phyloP scores from a whole-genome alignment of 495 filamentous ascomycete genomes.

The Paragyromitra xinjiangensis region DNA sequence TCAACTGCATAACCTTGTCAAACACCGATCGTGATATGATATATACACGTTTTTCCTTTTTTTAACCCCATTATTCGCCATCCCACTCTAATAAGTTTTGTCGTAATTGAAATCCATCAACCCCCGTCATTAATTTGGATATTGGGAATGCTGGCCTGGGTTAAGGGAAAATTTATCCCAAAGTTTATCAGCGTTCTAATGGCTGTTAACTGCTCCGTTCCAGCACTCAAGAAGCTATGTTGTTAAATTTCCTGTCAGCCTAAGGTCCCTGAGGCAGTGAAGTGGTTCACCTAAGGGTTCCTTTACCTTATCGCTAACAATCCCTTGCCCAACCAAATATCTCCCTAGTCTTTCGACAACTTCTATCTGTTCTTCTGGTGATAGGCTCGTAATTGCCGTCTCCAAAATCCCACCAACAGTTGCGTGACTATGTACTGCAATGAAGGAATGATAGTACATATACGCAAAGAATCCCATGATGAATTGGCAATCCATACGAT shows the following conservation, averaged over 20 bases:
- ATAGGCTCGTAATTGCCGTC: conserved; percentile 82
- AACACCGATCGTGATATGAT: conserved; percentile 51
- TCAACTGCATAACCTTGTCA: conserved; percentile 41
- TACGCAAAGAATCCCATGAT: conserved; percentile 99
- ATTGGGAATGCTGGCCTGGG: conserved; percentile 9
- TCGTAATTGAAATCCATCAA: conserved; percentile 12
- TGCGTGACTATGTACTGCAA: conserved; percentile 78
- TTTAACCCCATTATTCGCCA: conserved; percentile 45
- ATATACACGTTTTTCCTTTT: conserved; percentile 44
- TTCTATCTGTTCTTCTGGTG: conserved; percentile 85
- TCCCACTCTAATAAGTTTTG: conserved; percentile 40
- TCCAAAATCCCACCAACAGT: conserved; percentile 87
- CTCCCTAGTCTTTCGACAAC: conserved; percentile 83
- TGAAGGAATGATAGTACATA: conserved; percentile 98
- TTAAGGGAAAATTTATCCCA: conserved; percentile 6
- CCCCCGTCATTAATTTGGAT: conserved; percentile 1
- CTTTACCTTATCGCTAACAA: conserved; percentile 70
- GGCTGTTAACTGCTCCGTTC: conserved; percentile 45
- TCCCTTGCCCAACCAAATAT: conserved; percentile 86
- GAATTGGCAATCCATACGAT: conserved; percentile 99
- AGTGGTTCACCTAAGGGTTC: background rate
- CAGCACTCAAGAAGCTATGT: conserved; percentile 50
- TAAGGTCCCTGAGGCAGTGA: background rate
- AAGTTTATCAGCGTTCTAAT: conserved; percentile 14
- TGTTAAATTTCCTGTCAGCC: conserved; percentile 8